Evolutionary conservation across 768 basidiomycete species (phyloP), one percentile per base, ranked within the genome.

Genomic region (Tulasnella sp.): DNA sequence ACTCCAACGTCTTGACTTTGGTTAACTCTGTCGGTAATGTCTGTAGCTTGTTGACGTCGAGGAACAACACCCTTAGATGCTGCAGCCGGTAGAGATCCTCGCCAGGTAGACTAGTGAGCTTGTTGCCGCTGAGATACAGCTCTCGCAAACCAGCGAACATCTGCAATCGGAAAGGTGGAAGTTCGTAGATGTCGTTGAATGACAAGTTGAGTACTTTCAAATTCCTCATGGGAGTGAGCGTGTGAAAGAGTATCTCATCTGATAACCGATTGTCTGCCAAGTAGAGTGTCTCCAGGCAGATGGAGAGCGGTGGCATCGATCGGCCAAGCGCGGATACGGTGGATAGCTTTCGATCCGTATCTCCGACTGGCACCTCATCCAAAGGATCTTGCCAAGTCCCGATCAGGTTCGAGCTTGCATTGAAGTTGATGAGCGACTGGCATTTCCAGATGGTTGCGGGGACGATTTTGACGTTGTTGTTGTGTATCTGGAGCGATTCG

Each of bases 121-220:
- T 87, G 73, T 97, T 98, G n/a, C 94, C 94, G 64, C 89, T 90
- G 2, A 98, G 76, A 68, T 96, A 98, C 31, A 99, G 73, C 71
- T 93, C 87, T 70, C 90, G 81, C 9, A 99, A 75, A 27, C 65
- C 59, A 19, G 74, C 73, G 64, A 91, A 76, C 61, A 83, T 82
- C 62, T 78, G 75, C 66, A 97, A 81, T 65, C 91, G 92, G 29
- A 76, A 73, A 0, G 79, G 71, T 0, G 94, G 92, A 45, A 97
- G 77, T 66, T 93, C 89, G 70, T 85, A 85, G 45, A 99, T 85
- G 56, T 91, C 83, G 70, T 99, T 99, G 75, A 96, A 98, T 25
- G 88, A 90, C 19, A 98, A 75, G 65, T 98, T 98, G 60, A 99
- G 79, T 1, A 90, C 82, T 1, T 74, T 76, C 10, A 99, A 78